These are phyloP conservation scores for Penicillium manginii DNA, from an alignment of 495 filamentous ascomycete genomes.

Conservation along the genomic window DNA sequence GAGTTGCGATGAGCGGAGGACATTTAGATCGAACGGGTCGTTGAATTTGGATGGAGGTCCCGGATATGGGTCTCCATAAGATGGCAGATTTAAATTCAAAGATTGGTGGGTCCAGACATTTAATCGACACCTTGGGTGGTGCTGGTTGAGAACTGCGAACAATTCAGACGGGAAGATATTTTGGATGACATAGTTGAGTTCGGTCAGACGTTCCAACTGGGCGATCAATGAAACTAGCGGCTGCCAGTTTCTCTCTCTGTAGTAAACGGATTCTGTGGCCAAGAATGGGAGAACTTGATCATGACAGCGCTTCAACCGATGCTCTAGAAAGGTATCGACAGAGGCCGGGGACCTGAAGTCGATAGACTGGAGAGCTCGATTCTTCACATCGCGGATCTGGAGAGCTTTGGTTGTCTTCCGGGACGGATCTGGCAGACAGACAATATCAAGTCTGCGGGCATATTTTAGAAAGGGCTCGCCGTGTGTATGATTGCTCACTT, in stretches of 20 bases:
- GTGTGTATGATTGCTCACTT: not conserved
- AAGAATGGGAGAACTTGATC: not conserved
- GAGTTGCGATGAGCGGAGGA: conserved; percentile 1
- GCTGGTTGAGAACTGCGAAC: not conserved
- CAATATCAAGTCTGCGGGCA: conserved; percentile 2
- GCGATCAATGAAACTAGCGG: not conserved
- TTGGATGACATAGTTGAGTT: conserved; percentile 4
- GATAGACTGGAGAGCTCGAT: not conserved
- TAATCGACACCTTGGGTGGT: not conserved
- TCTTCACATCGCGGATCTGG: not conserved
- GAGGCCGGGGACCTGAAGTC: not conserved
- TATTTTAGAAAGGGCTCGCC: conserved; percentile 4
- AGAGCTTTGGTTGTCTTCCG: conserved; percentile 1
- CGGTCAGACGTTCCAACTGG: not conserved
- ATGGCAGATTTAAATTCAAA: not conserved
- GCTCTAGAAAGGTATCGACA: not conserved
- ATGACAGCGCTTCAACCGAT: conserved; percentile 1
- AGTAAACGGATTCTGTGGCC: conserved; percentile 1
- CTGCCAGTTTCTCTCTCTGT: conserved; percentile 1
- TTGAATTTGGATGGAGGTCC: conserved; percentile 4
- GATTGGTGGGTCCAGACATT: conserved; percentile 6
- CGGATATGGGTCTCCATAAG: not conserved
- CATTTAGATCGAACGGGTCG: not conserved
- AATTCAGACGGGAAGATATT: conserved; percentile 1
- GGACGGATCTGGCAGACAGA: not conserved